These are phyloP conservation scores for Boletellus sp. DNA, from an alignment of 768 basidiomycete species.

Conservation along the genomic window DNA sequence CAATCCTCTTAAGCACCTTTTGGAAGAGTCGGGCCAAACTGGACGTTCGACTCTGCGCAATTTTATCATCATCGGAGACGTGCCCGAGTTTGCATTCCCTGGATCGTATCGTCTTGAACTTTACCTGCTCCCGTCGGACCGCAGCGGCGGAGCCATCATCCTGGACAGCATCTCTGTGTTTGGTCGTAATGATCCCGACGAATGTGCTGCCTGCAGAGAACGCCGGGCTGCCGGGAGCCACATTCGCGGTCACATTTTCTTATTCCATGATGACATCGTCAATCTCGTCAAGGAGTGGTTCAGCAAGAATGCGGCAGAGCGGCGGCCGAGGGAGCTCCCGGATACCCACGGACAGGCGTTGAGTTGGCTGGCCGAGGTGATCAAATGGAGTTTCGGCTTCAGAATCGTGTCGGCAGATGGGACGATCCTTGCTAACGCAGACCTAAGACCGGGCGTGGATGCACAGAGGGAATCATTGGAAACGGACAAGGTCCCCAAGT, in stretches of 20 bases:
- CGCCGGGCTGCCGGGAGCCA: slow-evolving; percentile 8
- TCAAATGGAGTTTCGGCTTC: no score
- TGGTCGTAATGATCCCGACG: slow-evolving; percentile 1
- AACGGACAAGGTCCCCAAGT: neutral
- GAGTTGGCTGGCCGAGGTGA: no score
- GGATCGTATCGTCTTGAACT: slow-evolving; percentile 20
- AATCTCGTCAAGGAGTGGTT: no score
- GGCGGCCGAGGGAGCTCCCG: no score
- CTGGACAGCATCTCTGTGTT: slow-evolving; percentile 17
- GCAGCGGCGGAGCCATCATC: neutral
- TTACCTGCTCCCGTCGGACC: slow-evolving; percentile 1
- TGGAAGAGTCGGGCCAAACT: neutral
- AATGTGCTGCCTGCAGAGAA: slow-evolving; percentile 10
- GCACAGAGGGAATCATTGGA: neutral
- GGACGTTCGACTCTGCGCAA: neutral
- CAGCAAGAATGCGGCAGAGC: no score
- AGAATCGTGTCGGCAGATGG: slow-evolving; percentile 2
- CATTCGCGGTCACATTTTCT: slow-evolving; percentile 17
- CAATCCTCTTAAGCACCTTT: no score
- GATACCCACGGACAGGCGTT: no score
- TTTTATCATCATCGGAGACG: neutral
- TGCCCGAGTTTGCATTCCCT: slow-evolving; percentile 16
- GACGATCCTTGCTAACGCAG: slow-evolving; percentile 5
- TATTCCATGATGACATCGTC: no score
- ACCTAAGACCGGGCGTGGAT: neutral